Evolutionary conservation across 805 yeast species (phyloP).

Genomic region (Suhomyces canberraensis): DNA sequence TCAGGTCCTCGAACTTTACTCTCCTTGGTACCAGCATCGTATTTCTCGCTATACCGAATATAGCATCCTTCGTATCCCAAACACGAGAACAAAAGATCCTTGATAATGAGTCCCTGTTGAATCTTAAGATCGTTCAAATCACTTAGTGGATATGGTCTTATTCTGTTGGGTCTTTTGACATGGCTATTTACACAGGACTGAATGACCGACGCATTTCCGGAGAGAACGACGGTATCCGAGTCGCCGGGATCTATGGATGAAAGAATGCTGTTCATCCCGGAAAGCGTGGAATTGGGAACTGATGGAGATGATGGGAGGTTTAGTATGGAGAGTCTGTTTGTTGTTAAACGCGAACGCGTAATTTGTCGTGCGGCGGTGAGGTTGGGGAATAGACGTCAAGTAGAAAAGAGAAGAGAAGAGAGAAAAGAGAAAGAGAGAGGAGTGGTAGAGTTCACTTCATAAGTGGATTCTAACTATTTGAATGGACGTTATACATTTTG

Average conservation of each 20-base stretch:
- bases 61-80: constrained; percentile 76
- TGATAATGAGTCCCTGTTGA: constrained; percentile 71
- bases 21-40: constrained; percentile 42
- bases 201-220: constrained; percentile 13
- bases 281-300: background rate
- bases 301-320: background rate
- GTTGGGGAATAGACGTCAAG: no score
- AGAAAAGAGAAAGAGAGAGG: no score
- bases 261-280: constrained; percentile 11
- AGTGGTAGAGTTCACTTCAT: no score
- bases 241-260: constrained; percentile 10
- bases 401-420: no score
- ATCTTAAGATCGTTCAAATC: constrained; percentile 45
- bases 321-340: background rate
- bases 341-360: constrained; percentile 1
- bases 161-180: constrained; percentile 14
- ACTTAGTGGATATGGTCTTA: constrained; percentile 45
- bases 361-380: no score
- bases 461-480: no score
- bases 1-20: constrained; percentile 66
- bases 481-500: no score
- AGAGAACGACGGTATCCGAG: constrained; percentile 17
- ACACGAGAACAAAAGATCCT: constrained; percentile 67
- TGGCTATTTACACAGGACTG: constrained; percentile 12
- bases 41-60: constrained; percentile 63